Conservation (phyloP, 768 basidiomycete genomes). For the Calocybe cyanea region DNA sequence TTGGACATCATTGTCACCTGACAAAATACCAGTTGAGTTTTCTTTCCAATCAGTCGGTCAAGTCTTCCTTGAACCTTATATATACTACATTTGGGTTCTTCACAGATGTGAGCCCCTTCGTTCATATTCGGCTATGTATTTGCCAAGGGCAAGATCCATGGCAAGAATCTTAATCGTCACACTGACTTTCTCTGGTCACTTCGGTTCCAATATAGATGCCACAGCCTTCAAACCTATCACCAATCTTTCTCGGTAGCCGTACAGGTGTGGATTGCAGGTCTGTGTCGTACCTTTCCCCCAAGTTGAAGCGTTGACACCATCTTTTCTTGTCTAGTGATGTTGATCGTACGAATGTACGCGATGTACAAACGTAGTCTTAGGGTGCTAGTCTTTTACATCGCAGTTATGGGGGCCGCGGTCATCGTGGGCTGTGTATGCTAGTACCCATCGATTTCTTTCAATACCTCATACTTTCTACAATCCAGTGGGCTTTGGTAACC, state of each 20-base stretch:
- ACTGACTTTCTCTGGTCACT: neutral
- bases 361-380: constrained; percentile 31
- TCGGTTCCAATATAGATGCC: constrained; percentile 6
- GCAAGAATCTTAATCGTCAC: constrained; percentile 1
- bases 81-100: constrained; percentile 10
- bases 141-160: neutral
- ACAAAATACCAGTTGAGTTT: constrained; percentile 14
- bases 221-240: constrained; percentile 11
- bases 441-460: neutral
- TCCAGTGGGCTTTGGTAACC: constrained; percentile 24
- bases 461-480: neutral
- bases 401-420: constrained; percentile 19
- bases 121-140: too few species aligned
- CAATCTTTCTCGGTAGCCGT: constrained; percentile 14
- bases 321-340: constrained; percentile 17
- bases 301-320: too few species aligned
- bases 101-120: neutral
- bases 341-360: constrained; percentile 42
- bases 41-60: neutral
- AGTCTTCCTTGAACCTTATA: constrained; percentile 2
- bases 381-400: constrained; percentile 25
- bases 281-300: neutral
- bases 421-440: constrained; percentile 28
- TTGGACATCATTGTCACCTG: constrained; percentile 14
- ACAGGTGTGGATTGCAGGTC: constrained; percentile 13